Base-by-base conservation (phyloP, 1,139 yeast species). In the Arxiozyma slooffiae region DNA sequence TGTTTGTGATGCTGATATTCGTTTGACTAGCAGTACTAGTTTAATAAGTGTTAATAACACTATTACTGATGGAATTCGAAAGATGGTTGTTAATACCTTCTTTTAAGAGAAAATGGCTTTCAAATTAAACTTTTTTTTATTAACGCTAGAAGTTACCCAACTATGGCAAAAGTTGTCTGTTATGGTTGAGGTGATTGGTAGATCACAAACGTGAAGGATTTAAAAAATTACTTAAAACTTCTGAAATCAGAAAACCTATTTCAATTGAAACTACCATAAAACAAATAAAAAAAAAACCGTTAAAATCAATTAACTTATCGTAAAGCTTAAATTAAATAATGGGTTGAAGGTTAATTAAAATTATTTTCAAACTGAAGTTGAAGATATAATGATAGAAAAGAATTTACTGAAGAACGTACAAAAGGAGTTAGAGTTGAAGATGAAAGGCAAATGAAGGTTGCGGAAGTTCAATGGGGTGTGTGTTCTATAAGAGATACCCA, bases 11-110 rank as follows among this genome's bases (percentile, higher is more conserved):
- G 97, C 97, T 50, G 80, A 92, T 59, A 92, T 92, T 71, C 98
- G 98, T 68, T 92, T 98, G 98, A 92, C 98, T 57, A 88, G 98
- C 79, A 98, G 98, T 72, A 92, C 98, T 56, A 98, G 98, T 68
- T 82, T 92, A 68, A 92, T 92, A 98, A 79, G 90, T 66, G 97
- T 85, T 62, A 92, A 92, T 78, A 92, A 92, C 75, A 85, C 89
- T 68, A 88, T 92, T 70, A 97, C 98, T 54, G 97, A 90, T 74
- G 97, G 97, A 61, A 87, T 92, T 67, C 98, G 92, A 74, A 82
- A 82, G 68, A 76, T 85, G 58, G 97, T 98, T 64, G 97, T 92
- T 50, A 86, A 97, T 74, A 92, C 98, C 47, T 92, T 90, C 79
- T 85, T 96, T 55, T 97, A 92, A 74, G 86, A 87, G 74, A 98